Evolutionary conservation across 306 rosid species (phyloP), one percentile per base, ranked within the genome.

Genomic region (Fragaria iinumae): DNA sequence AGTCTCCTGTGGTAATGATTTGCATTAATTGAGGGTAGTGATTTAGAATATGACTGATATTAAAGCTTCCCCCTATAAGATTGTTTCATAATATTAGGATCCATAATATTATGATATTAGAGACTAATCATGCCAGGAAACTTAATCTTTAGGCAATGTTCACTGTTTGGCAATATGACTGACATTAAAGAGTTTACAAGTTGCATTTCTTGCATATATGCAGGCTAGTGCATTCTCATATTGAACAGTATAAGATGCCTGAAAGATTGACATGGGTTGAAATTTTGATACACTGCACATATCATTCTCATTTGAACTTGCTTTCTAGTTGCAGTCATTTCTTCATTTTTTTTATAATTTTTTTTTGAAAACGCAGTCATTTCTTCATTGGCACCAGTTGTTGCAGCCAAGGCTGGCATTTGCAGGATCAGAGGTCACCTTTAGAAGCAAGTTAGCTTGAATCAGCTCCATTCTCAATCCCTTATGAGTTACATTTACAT

Each of bases 11-110:
- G 48, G 64, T 81, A 80, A 87, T 87, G 82, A 87, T 85, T 77
- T 85, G 88, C 84, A 77, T 71, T 83, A 79, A 87, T 82, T 49
- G 77, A 53, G 85, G 72, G 49, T 10, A 8, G 79, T 64, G 62
- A 8, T 44, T 72, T 39, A 45, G 20, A 52, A 53, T 38, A 69
- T 41, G 82, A 84, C 87, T 83, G 79, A 83, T 32, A 43, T 13
- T 32, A 8, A 63, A 32, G n/a, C 68, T 63, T 63, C 36, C 38
- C 16, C 41, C 11, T 36, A 0, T 36, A 65, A 65, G 47, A 36
- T 65, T 65, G 27, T 36, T 65, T 34, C 17, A 36, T n/a, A 14
- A 32, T 29, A 29, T 29, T 1, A 29, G 32, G 32, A 29, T 29
- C 32, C 32, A 62, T 27, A 5, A 62, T 62, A 29, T 39, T 39